Conservation (phyloP, 768 basidiomycete genomes). For the Rhizopogon sp. region DNA sequence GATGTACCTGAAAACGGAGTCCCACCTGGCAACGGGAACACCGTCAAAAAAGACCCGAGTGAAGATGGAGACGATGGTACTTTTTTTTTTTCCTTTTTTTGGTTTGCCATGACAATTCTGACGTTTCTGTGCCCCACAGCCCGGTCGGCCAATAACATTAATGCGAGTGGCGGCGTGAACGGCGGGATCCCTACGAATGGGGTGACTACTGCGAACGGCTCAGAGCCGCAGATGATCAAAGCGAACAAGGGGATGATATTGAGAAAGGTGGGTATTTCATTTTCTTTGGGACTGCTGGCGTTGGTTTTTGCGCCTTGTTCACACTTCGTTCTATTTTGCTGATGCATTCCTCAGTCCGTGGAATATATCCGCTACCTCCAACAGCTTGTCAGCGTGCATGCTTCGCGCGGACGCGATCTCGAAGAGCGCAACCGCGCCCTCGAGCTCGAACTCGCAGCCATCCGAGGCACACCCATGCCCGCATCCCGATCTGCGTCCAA, state of each 20-base stretch:
- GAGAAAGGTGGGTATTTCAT: conserved; percentile 47
- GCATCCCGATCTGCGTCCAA: neutral
- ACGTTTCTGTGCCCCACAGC: neutral
- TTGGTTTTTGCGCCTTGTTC: neutral
- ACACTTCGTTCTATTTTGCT: neutral
- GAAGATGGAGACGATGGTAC: conserved; percentile 20
- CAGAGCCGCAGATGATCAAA: conserved; percentile 55
- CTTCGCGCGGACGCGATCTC: conserved; percentile 71
- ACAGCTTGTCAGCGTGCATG: conserved; percentile 78
- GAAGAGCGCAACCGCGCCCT: conserved; percentile 59
- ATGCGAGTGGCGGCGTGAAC: conserved; percentile 13
- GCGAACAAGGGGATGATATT: conserved; percentile 96
- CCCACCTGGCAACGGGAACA: neutral
- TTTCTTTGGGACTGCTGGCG: neutral
- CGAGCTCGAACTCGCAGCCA: conserved; percentile 23
- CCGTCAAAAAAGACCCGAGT: conserved; percentile 24
- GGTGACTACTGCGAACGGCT: conserved; percentile 6
- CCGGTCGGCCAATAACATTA: neutral
- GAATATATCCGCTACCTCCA: conserved; percentile 72
- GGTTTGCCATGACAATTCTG: neutral
- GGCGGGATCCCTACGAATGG: conserved; percentile 13
- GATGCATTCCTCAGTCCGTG: conserved; percentile 31
- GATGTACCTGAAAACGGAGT: conserved; percentile 24
- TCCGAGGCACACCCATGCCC: conserved; percentile 7
- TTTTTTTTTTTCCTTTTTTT: neutral